Conservation (phyloP, 2,329 filamentous ascomycete genomes). For the Sporothrix mexicana region DNA sequence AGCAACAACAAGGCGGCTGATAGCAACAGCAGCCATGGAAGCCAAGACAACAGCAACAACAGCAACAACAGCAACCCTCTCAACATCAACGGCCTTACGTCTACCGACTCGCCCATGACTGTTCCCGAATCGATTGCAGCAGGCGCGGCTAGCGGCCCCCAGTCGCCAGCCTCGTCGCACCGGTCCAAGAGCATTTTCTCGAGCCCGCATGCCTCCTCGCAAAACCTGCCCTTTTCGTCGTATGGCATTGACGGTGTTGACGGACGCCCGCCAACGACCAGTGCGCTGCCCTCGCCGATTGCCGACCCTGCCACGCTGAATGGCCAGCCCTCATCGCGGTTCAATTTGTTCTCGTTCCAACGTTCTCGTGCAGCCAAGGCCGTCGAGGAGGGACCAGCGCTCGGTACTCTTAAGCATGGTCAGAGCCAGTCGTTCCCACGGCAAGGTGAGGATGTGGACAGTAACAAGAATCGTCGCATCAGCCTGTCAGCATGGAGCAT, state of each 20-base stretch:
- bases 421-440: slow-evolving; percentile 81
- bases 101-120: slow-evolving; percentile 22
- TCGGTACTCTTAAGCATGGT: slow-evolving; percentile 71
- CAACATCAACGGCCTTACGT: background rate
- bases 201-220: slow-evolving; percentile 66
- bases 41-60: slow-evolving; percentile 21
- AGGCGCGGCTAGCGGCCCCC: slow-evolving; percentile 51
- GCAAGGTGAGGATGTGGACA: slow-evolving; percentile 62
- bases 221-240: slow-evolving; percentile 62
- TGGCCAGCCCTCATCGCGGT: slow-evolving; percentile 43
- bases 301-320: slow-evolving; percentile 36
- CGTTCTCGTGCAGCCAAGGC: slow-evolving; percentile 68
- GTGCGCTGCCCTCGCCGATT: slow-evolving; percentile 51
- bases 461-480: slow-evolving; percentile 59
- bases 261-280: slow-evolving; percentile 48
- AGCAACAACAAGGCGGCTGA: slow-evolving; percentile 13
- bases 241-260: slow-evolving; percentile 56
- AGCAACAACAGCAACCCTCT: slow-evolving; percentile 14
- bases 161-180: slow-evolving; percentile 66
- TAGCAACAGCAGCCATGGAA: slow-evolving; percentile 31
- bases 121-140: slow-evolving; percentile 26
- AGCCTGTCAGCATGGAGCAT: slow-evolving; percentile 65
- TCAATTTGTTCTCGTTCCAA: slow-evolving; percentile 64
- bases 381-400: slow-evolving; percentile 62
- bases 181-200: slow-evolving; percentile 63